These are phyloP conservation scores for Yamagishiella unicocca DNA, from an alignment of 139 green algal genomes.

Conservation along the genomic window DNA sequence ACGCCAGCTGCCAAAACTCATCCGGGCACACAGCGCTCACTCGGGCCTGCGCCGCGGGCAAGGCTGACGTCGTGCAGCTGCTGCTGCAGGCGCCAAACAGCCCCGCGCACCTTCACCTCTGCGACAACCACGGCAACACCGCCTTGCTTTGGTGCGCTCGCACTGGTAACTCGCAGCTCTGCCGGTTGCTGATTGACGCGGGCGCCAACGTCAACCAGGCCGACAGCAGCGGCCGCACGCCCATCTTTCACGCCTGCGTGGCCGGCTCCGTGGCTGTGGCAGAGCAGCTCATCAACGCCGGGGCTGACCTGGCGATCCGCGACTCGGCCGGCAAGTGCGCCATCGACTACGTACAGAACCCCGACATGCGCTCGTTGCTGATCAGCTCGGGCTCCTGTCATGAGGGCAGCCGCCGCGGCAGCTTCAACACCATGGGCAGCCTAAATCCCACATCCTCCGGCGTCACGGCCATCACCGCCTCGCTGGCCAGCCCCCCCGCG, in stretches of 20 bases:
- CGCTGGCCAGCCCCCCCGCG: not conserved
- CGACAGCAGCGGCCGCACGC: constrained; percentile 32
- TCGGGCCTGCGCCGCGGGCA: constrained; percentile 36
- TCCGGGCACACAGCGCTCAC: constrained; percentile 36
- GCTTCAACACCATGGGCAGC: not conserved
- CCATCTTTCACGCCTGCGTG: constrained; percentile 40
- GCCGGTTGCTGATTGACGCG: constrained; percentile 25
- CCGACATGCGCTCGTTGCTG: constrained; percentile 18
- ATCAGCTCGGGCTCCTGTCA: not conserved
- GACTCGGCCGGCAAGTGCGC: constrained; percentile 26
- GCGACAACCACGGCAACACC: constrained; percentile 36
- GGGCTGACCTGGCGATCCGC: constrained; percentile 8
- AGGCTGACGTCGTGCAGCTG: constrained; percentile 45
- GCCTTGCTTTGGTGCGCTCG: constrained; percentile 35
- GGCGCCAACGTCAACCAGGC: constrained; percentile 38
- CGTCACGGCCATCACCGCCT: not conserved
- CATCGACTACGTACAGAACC: constrained; percentile 18
- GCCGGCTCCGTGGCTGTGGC: not conserved
- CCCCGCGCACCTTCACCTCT: constrained; percentile 15
- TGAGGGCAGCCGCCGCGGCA: constrained; percentile 12
- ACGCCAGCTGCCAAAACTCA: constrained; percentile 33
- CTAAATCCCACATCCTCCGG: not conserved
- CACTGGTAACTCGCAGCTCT: constrained; percentile 38
- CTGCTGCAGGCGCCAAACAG: constrained; percentile 28
- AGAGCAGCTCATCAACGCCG: constrained; percentile 1